Evolutionary conservation across 148 eudicot species (phyloP), one percentile per base, ranked within the genome.

Genomic region (Chenopodium formosanum): DNA sequence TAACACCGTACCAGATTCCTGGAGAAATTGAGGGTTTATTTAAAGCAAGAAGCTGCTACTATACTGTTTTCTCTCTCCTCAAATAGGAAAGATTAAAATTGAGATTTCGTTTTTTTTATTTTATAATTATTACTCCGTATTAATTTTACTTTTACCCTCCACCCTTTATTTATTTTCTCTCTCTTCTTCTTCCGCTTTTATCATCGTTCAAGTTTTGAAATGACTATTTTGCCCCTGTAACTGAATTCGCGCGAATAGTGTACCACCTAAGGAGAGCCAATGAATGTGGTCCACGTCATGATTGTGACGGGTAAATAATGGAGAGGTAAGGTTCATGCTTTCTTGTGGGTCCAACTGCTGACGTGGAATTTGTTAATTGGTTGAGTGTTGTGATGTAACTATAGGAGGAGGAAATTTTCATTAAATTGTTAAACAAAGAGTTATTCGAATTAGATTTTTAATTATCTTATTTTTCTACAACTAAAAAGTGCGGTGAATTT

Each of bases 1-100:
- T 79, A 32, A 40, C 44, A 0, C 44, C 31, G 47, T 78, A 83
- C 85, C 85, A 73, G 85, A 82, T 46, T 48, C 25, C 40, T 44
- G 10, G 76, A 82, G 80, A 77, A 78, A 23, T 27, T 47, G 3
- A 58, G 73, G 19, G 23, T 25, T 52, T 34, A 48, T 64, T 58
- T 50, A 4, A 27, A n/a, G 23, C 25, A 22, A 62, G 0, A 3
- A 9, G 53, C 53, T 50, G 13, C 53, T 10, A 25, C 31, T 50
- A 37, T 37, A 17, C 23, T 22, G 1, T 34, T 31, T 71, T 71
- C 75, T 73, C 76, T 50, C 63, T 48, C 58, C 75, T 74, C 19
- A 27, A 73, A 74, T 25, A 4, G 63, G 63, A 52, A 14, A 48
- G 19, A 73, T 12, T 40, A 40, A 40, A 40, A 40, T 40, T 40